These are phyloP conservation scores for Eucalyptus dawsonii DNA, from an alignment of 345 rosid genomes.

Conservation along the genomic window DNA sequence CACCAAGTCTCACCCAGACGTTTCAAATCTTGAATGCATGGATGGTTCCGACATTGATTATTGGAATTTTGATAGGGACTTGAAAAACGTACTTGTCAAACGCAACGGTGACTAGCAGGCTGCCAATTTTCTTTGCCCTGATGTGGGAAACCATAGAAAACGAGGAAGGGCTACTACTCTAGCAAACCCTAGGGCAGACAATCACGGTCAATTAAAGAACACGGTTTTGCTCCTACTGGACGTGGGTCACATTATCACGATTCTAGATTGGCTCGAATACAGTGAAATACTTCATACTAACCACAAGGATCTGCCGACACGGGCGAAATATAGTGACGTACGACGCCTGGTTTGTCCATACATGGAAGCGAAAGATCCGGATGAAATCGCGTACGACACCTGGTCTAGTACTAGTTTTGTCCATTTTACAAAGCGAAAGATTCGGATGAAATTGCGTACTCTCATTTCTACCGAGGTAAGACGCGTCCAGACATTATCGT, in stretches of 20 bases:
- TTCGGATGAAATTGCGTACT: background rate
- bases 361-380: background rate
- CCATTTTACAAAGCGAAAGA: background rate
- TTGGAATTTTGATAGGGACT: background rate
- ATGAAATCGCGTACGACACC: background rate
- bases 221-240: background rate
- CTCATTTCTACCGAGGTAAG: background rate
- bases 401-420: too few relatives aligned
- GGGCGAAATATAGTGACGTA: background rate
- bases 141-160: background rate
- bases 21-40: background rate
- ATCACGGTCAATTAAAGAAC: background rate
- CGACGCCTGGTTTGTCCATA: background rate
- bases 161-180: background rate
- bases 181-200: background rate
- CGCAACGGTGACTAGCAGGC: background rate
- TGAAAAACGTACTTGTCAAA: background rate
- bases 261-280: background rate
- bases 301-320: too few relatives aligned
- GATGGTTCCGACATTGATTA: background rate
- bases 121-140: background rate
- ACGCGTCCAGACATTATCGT: background rate
- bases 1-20: background rate
- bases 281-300: background rate
- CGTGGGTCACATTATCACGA: too few relatives aligned